Evolutionary conservation across 2,329 filamentous ascomycete genomes (phyloP), one percentile per base, ranked within the genome.

Genomic region (Ophiostoma angusticollis): DNA sequence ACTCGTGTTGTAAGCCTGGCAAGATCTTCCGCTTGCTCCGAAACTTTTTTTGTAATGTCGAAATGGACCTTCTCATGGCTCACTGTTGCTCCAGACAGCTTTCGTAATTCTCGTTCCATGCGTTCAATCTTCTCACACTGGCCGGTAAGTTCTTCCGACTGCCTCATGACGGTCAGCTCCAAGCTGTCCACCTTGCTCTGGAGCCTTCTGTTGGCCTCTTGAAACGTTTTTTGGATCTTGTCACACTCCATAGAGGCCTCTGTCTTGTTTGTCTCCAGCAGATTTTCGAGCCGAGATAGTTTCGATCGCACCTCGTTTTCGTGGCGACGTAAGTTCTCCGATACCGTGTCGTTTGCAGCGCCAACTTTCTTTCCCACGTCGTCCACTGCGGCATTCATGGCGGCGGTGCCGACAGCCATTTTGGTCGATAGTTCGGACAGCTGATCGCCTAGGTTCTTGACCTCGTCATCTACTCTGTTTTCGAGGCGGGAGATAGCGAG

Each of bases 401-500:
- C 31, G 2, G 45, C 34, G 13, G 12, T 41, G 16, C 21, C 22
- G 5, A 45, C 39, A 11, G 45, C 46, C 4, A 44, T 21, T 16
- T 40, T 47, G 5, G 43, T 40, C 1, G 47, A 49, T 3, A 49
- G 23, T 8, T 39, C 36, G 17, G 39, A 21, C 2, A 48, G 17
- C 18, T 49, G 42, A 5, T 45, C 40, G n/a, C 9, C 30, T 11
- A 46, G 35, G 9, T 41, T 35, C 11, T 33, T 38, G 22, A 45
- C 18, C 16, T 48, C 47, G 13, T 49, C 44, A 12, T 48, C 44
- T 8, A 49, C 23, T 17, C 39, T 32, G 35, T 47, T 39, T 24
- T 45, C 35, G 7, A 48, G 31, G 14, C 44, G 39, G 7, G 38
- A 18, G 9, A 49, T 13, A 2, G 39, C 35, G 12, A 41, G 31